Evolutionary conservation across 257 asterid genomes (phyloP), one percentile per base, ranked within the genome.

Genomic region (Plantago major): DNA sequence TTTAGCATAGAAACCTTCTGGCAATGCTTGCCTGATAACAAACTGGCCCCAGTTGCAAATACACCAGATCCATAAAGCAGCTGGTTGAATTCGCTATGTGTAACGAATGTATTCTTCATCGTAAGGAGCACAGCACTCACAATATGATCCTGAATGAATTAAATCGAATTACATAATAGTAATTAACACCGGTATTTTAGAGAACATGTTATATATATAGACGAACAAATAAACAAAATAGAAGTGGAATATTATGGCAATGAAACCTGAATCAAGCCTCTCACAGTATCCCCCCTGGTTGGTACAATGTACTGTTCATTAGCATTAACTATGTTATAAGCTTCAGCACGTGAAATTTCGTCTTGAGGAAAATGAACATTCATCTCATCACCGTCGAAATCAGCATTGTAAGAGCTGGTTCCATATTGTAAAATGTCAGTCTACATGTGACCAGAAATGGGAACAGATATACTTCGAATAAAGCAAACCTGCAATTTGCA

Each of bases 341-440:
- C 99, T 82, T 93, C 99, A 8, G 99, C 99, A 64, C 99, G 99
- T 73, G 99, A 93, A 75, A 93, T 79, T 81, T 93, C 99, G 79
- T 93, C 99, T 87, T 89, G 99, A 60, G 99, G 97, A 70, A 93
- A 89, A 81, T 93, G 99, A 70, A 93, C 99, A 75, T 93, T 93
- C 72, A 93, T 87, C 83, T 93, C 99, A 76, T 93, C 99, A 38
- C 99, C 99, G 50, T 93, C 99, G 74, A 93, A 93, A 85, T 93
- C 99, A 44, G 99, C 99, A 82, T 93, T 93, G 68, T 89, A 93
- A 50, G 99, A 77, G 74, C 99, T 93, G 84, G 66, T 77, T 61
- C 60, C 71, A 63, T 67, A 65, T 65, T 55, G 15, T 74, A 64
- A 69, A 58, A 50, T 33, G 67, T 76, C 78, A 78, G 73, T 42